phyloP scores from a whole-genome alignment of 2,329 filamentous ascomycete genomes.

The Leptodontidium sp. region DNA sequence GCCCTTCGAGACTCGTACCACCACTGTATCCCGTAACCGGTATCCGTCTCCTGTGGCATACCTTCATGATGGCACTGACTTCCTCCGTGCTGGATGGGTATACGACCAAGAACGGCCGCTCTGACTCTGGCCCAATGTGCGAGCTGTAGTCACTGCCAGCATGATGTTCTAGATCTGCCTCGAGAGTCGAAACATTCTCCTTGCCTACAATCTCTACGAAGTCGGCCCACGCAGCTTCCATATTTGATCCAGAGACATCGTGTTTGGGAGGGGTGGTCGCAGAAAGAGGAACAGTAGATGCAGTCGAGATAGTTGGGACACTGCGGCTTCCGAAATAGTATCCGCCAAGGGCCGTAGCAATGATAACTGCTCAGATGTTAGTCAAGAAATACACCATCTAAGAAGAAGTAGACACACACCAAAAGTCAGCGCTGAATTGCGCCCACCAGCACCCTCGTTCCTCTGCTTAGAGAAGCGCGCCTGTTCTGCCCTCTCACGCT shows the following conservation, averaged over 20 bases:
- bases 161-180: slow-evolving; percentile 63
- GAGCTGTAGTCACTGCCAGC: slow-evolving; percentile 70
- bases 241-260: slow-evolving; percentile 67
- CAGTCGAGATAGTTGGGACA: slow-evolving; percentile 57
- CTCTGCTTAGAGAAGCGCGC: slow-evolving; percentile 56
- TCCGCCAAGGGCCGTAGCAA: slow-evolving; percentile 40
- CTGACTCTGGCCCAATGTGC: slow-evolving; percentile 57
- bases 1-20: slow-evolving; percentile 88
- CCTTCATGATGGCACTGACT: slow-evolving; percentile 85
- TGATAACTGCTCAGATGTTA: slow-evolving; percentile 38
- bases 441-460: slow-evolving; percentile 50
- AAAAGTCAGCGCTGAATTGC: slow-evolving; percentile 62
- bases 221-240: slow-evolving; percentile 76
- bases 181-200: slow-evolving; percentile 69
- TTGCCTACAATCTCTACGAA: slow-evolving; percentile 70
- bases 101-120: slow-evolving; percentile 73
- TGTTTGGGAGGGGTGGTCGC: slow-evolving; percentile 61
- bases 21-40: slow-evolving; percentile 89
- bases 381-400: background rate
- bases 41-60: slow-evolving; percentile 82
- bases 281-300: slow-evolving; percentile 67
- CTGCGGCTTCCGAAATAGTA: slow-evolving; percentile 68
- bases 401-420: slow-evolving; percentile 50
- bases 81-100: slow-evolving; percentile 82
- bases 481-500: slow-evolving; percentile 62